Base-by-base conservation (phyloP, 495 filamentous ascomycete genomes). In the Talaromyces proteolyticus region DNA sequence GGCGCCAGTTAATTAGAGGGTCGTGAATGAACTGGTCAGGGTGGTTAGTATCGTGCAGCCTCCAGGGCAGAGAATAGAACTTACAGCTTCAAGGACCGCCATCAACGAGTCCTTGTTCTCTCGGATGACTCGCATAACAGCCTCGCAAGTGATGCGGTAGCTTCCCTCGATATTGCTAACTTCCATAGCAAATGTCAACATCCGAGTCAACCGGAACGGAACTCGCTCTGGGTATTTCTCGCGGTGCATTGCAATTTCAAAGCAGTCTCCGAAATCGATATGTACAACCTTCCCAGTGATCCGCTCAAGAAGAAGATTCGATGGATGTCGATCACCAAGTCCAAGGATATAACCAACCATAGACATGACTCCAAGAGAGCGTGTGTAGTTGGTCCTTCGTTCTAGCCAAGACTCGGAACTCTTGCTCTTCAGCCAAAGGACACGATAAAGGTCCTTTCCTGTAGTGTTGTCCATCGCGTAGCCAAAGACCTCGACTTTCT, bases 141-240 rank as follows among this genome's bases (percentile, higher is more conserved):
- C 90, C 64, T 99, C 94, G 56, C 90, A 97, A 10, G 92, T 96
- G 44, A 93, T 95, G 19, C 94, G 84, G 74, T 94, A 99, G 69
- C 88, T 95, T 58, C 93, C 93, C 61, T 97, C 93, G 46, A 99
- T 96, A 62, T 99, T 99, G 74, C 89, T 94, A 24, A 97, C 91
- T 69, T 99, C 93, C 93, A 99, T 99, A 4, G 94, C 93, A 59
- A 95, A 97, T 0, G 93, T 99, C 64, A 99, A 79, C 93, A 99
- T 99, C 49, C 93, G 80, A 11, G 93, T 99, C 16, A 99, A 77
- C 29, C 93, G 83, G 88, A 99, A 99, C 2, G 93, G 93, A 50
- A 97, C 93, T 44, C 93, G 79, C 64, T 99, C 93, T 0, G 93
- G 93, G 59, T 97, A 99, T 65, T 99, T 99, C 66, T 99, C 93